Base-by-base conservation (phyloP, 164 flowering plant species). In the Nymphaea thermarum region DNA sequence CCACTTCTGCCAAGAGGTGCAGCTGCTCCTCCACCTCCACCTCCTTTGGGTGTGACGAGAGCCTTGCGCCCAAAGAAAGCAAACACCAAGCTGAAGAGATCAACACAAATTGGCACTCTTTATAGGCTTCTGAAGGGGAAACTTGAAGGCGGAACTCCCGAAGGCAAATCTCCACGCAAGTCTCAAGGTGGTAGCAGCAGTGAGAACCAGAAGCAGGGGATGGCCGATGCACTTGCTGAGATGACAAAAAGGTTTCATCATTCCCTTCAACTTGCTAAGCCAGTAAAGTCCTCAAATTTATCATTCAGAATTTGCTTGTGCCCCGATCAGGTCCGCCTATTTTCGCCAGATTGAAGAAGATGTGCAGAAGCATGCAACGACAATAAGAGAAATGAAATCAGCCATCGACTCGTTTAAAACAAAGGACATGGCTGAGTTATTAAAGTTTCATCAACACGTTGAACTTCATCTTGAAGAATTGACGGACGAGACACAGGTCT, bases 201-300 rank as follows among this genome's bases (percentile, higher is more conserved):
- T 11, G 81, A 79, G 67, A 85, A 92, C 44, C 79, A 85, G 70
- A 60, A 42, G 76, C 87, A 82, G 65, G 84, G 96, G 65, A 88
- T 90, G 98, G 91, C 93, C 65, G 96, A 87, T 81, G 96, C 96
- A 43, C 73, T 93, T 25, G 96, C 91, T 66, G 98, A 93, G 84
- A 93, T 93, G 79, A 85, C 95, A 68, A 86, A 84, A 75, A 86
- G 96, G 96, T 90, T 62, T 57, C 62, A 25, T 0, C 36, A 25
- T 25, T 25, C 36, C 36, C 60, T 16, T 63, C 14, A 51, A 25
- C 36, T 25, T 25, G 36, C 36, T 25, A 25, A 25, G 36, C 36
- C 36, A 25, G 36, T 25, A 25, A 25, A 51, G 14, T 51, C 14
- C 15, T 15, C 14, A 8, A 8, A 51, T 15, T 51, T 10, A 51